A percentile compares a stretch with the other conserved stretches of the same genome.
Evolutionary conservation across 805 yeast genomes (phyloP).

Genomic region (Zygosaccharomyces pseudorouxii): DNA sequence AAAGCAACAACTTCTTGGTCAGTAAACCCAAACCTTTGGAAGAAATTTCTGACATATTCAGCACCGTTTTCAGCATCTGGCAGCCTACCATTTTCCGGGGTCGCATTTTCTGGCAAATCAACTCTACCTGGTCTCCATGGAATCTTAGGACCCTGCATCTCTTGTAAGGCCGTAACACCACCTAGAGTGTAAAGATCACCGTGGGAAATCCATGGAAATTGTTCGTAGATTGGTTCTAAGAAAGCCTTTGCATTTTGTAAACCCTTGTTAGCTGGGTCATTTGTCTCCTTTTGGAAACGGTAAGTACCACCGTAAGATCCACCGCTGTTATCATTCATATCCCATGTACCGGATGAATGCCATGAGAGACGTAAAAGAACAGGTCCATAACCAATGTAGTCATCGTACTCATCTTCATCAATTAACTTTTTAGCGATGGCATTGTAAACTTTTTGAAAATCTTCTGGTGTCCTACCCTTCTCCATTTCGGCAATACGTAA

Average conservation of each 20-base stretch:
- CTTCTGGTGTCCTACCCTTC: slow-evolving; percentile 37
- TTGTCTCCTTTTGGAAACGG: slow-evolving; percentile 46
- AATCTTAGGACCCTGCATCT: slow-evolving; percentile 70
- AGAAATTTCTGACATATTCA: slow-evolving; percentile 58
- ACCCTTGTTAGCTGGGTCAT: slow-evolving; percentile 61
- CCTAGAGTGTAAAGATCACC: slow-evolving; percentile 80
- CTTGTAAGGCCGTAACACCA: slow-evolving; percentile 76
- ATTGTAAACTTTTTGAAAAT: slow-evolving; percentile 64
- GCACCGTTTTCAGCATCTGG: slow-evolving; percentile 70
- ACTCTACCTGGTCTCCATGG: slow-evolving; percentile 82
- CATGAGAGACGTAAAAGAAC: slow-evolving; percentile 75
- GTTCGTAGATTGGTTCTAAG: slow-evolving; percentile 49
- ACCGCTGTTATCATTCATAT: slow-evolving; percentile 50
- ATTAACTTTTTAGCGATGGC: slow-evolving; percentile 62
- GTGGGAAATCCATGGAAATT: slow-evolving; percentile 64
- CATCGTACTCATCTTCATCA: slow-evolving; percentile 57
- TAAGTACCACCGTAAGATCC: slow-evolving; percentile 74
- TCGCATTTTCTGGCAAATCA: slow-evolving; percentile 46
- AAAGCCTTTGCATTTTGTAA: slow-evolving; percentile 53
- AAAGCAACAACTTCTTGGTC: slow-evolving; percentile 72
- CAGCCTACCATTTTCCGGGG: slow-evolving; percentile 64
- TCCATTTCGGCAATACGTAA: slow-evolving; percentile 34
- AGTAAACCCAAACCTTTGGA: slow-evolving; percentile 59
- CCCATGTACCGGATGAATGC: slow-evolving; percentile 85
- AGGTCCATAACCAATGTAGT: slow-evolving; percentile 70